Base-by-base conservation (phyloP, 768 basidiomycete genomes). In the Porpolomopsis calyptriformis region DNA sequence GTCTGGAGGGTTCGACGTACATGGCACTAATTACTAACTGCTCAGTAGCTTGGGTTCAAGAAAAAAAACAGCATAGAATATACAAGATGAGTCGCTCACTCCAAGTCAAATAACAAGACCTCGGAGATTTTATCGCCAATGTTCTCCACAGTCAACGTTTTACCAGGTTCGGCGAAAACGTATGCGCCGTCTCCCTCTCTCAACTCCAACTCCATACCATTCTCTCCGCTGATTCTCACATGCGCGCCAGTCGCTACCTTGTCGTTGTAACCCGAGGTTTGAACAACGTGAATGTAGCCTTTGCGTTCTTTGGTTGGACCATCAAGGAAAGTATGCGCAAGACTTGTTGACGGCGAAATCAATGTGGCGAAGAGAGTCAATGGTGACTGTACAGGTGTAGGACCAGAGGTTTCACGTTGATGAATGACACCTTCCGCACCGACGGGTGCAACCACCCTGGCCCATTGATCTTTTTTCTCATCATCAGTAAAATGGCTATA, bases 101-200 rank as follows among this genome's bases (percentile, higher is more conserved):
- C 80, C 54, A 89, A 61, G 61, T 92, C 88, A 54, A 92, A 94
- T 12, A 92, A 58, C 42, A 93, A 59, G 16, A 90, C 69, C 64
- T 94, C 91, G 0, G 80, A 85, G 10, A 70, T 69, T 20, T 59
- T 64, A 44, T 77, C 74, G 0, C 88, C 86, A 3, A 72, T 67
- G 53, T 89, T 93, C 60, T 75, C 72, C 25, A 63, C 55, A 45
- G 61, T 48, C 7, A 70, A 40, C 45, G 60, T 66, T 18, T 74
- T 69, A 0, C 65, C 70, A 0, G 66, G 61, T 1, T 66, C 74
- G 1, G 74, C 70, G 38, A 64, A 54, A 37, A 94, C 60, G 61
- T 91, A 97, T 10, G 81, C 80, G 0, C 89, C 91, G 56, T 97
- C 93, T 0, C 93, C 93, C 55, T 97, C 93, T 25, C 75, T 74